These are phyloP conservation scores for Chalciporus chontae DNA, from an alignment of 768 basidiomycete genomes.

Conservation along the genomic window DNA sequence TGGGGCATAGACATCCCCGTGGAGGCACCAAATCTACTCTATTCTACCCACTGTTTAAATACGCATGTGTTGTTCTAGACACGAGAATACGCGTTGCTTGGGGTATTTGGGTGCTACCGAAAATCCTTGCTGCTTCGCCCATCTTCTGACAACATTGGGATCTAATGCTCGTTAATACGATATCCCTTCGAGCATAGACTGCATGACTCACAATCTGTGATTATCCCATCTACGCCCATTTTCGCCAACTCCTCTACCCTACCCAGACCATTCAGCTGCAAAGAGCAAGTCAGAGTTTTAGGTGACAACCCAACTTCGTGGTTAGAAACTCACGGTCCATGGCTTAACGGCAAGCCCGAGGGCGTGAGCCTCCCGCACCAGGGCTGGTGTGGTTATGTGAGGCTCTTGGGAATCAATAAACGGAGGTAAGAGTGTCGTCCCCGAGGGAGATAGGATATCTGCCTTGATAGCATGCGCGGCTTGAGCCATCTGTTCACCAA, in stretches of 20 bases:
- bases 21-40: background rate
- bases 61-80: conserved; percentile 53
- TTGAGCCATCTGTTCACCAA: conserved; percentile 58
- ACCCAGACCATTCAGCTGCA: conserved; percentile 59
- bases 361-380: conserved; percentile 65
- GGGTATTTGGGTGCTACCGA: conserved; percentile 55
- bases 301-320: background rate
- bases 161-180: conserved; percentile 28
- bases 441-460: conserved; percentile 62
- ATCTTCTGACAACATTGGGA: conserved; percentile 55
- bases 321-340: conserved; percentile 57
- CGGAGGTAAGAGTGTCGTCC: conserved; percentile 37
- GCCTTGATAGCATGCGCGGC: conserved; percentile 66
- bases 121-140: conserved; percentile 50
- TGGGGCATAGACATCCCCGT: too few relatives aligned
- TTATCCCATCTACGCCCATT: conserved; percentile 71
- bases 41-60: background rate
- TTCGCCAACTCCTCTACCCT: conserved; percentile 57
- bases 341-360: conserved; percentile 64
- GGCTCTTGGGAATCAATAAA: conserved; percentile 43
- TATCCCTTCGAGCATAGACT: background rate
- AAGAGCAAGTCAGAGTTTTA: background rate
- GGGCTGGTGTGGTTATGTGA: conserved; percentile 61
- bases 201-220: conserved; percentile 56
- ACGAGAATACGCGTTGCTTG: conserved; percentile 56